Evolutionary conservation across 2,329 filamentous ascomycete genomes (phyloP), one percentile per base, ranked within the genome.

Genomic region (Diaporthe humulicola): DNA sequence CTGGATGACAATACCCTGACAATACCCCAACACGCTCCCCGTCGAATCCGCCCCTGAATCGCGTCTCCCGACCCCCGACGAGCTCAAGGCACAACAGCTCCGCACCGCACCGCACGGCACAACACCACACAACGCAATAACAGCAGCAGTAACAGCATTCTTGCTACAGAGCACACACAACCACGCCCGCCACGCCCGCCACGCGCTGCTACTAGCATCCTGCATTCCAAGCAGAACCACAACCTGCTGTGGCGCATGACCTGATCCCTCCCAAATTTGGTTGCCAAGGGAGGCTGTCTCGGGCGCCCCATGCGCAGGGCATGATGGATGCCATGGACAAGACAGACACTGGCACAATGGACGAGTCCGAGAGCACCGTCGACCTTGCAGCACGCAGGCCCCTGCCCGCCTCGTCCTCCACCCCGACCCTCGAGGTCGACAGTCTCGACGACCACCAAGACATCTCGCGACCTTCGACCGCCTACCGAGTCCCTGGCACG

Each of bases 401-500:
- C 4, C 36, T 76, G n/a, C 75, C 75, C n/a, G 40, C 61, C 30
- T 66, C 75, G 1, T 74, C 75, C 33, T 74, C 75, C 9, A 67
- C n/a, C 9, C 50, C 45, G 25, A 76, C 75, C 9, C 14, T 74
- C 7, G 54, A 74, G 17, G 64, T 74, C 10, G 64, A 69, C 28
- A 54, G 64, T 54, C 64, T 66, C 14, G 48, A 64, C 7, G 33
- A 72, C 19, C 60, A 72, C 14, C 60, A 17, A 45, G 45, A 58
- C 8, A n/a, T 54, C 28, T 74, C 73, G 25, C 75, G 75, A 36
- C 75, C 75, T 15, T 42, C 73, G 48, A 76, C 75, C 28, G 70
- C 75, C 4, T 64, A 74, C 50, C 69, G 73, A 48, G 54, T 76
- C 12, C 42, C 72, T 9, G 72, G 66, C 36, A 57, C 45, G 6